Evolutionary conservation across 139 green algal species (phyloP).

Genomic region (Chlorella vulgaris): DNA sequence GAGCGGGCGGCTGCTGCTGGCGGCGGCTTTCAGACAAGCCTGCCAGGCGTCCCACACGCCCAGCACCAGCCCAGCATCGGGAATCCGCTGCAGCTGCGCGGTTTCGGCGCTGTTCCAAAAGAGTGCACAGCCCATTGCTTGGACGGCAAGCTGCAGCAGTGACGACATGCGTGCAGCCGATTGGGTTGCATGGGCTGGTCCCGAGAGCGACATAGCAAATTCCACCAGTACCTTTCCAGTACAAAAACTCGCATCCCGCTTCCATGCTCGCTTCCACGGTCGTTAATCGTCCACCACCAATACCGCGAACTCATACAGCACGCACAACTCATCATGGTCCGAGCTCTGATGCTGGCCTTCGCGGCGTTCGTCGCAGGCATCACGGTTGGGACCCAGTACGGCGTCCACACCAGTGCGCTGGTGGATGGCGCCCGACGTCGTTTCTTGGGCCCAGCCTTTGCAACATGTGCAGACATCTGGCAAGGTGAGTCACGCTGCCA

Average conservation of each 20-base stretch:
- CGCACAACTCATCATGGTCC: too few species aligned
- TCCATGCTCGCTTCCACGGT: too few species aligned
- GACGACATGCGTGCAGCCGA: not conserved
- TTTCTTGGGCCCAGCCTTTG: too few species aligned
- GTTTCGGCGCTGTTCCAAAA: not conserved
- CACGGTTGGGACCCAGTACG: too few species aligned
- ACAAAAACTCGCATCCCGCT: too few species aligned
- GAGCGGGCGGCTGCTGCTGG: not conserved
- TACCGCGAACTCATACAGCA: too few species aligned
- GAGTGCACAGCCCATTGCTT: not conserved
- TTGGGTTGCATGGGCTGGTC: not conserved
- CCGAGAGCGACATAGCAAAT: not conserved
- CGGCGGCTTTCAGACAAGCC: not conserved
- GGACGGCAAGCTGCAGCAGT: not conserved
- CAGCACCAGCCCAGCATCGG: not conserved
- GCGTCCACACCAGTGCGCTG: too few species aligned
- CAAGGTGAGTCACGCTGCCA: not conserved
- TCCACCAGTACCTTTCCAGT: too few species aligned
- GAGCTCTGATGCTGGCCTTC: too few species aligned
- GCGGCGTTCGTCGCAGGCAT: too few species aligned
- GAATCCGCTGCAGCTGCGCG: not conserved
- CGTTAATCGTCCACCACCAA: too few species aligned
- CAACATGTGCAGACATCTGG: not conserved
- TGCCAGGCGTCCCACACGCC: not conserved
- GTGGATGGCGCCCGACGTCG: too few species aligned